A percentile compares a stretch with the other conserved stretches of the same genome.
Conservation (phyloP, 2,329 filamentous ascomycete genomes). For the Tympanopsis confertula region DNA sequence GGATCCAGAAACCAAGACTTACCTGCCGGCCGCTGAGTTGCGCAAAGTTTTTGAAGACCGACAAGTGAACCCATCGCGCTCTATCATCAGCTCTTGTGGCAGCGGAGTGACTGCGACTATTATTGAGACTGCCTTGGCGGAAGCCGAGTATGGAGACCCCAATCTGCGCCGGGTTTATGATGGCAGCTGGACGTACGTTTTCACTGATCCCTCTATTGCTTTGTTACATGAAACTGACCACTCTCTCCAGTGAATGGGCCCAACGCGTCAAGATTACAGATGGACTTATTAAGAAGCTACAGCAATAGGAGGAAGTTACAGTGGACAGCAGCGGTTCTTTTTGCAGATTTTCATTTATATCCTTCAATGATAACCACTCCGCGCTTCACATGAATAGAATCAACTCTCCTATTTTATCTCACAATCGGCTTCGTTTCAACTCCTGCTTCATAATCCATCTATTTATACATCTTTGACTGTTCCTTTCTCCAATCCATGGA, state of each 20-base stretch:
- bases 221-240: not conserved
- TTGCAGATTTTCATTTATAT: too few relatives aligned
- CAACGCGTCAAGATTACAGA: constrained; percentile 51
- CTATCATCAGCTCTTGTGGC: constrained; percentile 80
- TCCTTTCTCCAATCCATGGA: too few relatives aligned
- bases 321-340: too few relatives aligned
- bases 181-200: constrained; percentile 88
- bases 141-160: constrained; percentile 61
- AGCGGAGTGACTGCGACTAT: constrained; percentile 90
- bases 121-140: constrained; percentile 73
- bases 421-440: too few relatives aligned
- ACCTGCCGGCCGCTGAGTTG: constrained; percentile 62
- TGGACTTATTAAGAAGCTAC: constrained; percentile 46
- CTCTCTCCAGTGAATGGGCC: constrained; percentile 46
- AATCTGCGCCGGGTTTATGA: constrained; percentile 73
- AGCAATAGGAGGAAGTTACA: constrained; percentile 7
- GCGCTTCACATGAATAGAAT: too few relatives aligned
- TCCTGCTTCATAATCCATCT: too few relatives aligned
- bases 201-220: not conserved
- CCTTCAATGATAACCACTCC: too few relatives aligned
- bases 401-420: too few relatives aligned
- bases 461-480: too few relatives aligned
- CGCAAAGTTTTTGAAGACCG: constrained; percentile 67
- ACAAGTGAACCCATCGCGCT: constrained; percentile 65
- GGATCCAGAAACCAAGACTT: constrained; percentile 71